A percentile compares a stretch with the other conserved stretches of the same genome.
Conservation (phyloP, 345 rosid genomes). For the Gossypium sturtianum region DNA sequence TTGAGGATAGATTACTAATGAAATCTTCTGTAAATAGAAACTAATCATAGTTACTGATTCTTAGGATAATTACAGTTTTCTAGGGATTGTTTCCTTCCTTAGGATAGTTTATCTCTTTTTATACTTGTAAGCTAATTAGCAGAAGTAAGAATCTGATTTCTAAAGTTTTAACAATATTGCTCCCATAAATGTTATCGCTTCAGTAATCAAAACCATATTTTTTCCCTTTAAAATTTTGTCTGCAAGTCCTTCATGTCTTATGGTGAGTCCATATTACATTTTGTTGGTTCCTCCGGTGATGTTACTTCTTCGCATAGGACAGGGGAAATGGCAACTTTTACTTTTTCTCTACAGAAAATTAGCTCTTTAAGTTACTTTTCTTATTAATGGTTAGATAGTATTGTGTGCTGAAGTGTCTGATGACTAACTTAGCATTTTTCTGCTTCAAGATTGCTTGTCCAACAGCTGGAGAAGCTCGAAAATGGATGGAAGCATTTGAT, state of each 20-base stretch:
- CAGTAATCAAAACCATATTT: background rate
- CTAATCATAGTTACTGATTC: too few relatives aligned
- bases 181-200: background rate
- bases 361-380: background rate
- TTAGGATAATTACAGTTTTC: too few relatives aligned
- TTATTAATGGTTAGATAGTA: background rate
- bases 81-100: too few relatives aligned
- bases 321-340: background rate
- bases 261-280: background rate
- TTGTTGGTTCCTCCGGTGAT: background rate
- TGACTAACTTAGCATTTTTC: constrained; percentile 7
- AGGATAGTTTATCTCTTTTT: too few relatives aligned
- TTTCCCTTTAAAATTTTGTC: background rate
- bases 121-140: too few relatives aligned
- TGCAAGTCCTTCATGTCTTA: background rate
- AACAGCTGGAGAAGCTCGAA: constrained; percentile 76
- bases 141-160: too few relatives aligned
- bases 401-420: background rate
- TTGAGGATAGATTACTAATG: too few relatives aligned
- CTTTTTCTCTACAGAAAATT: background rate
- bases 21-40: too few relatives aligned
- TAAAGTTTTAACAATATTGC: too few relatives aligned
- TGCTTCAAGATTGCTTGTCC: constrained; percentile 80
- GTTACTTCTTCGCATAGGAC: background rate
- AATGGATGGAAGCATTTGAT: constrained; percentile 95